Evolutionary conservation across 352 stramenopile genomes (phyloP).

Genomic region (Peronospora belbahrii): DNA sequence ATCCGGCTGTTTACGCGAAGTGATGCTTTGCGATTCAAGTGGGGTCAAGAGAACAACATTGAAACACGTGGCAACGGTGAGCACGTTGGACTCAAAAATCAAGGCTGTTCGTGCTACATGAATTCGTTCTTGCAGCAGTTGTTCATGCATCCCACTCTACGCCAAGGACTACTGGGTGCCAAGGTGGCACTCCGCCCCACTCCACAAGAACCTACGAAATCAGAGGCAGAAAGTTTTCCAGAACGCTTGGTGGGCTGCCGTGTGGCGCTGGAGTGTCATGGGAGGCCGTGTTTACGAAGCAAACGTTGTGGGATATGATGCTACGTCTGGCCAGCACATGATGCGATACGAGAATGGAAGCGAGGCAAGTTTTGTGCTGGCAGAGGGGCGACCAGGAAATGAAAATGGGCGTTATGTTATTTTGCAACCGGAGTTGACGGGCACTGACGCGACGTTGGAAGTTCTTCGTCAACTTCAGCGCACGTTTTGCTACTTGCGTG

Average conservation of each 20-base stretch:
- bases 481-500: constrained; percentile 84
- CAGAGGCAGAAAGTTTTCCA: constrained; percentile 82
- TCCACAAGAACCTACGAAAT: constrained; percentile 73
- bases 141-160: constrained; percentile 85
- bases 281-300: constrained; percentile 91
- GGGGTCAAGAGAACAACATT: constrained; percentile 79
- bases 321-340: constrained; percentile 60
- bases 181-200: constrained; percentile 49
- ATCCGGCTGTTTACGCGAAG: constrained; percentile 53
- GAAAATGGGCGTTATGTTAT: constrained; percentile 93
- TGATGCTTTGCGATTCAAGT: constrained; percentile 59
- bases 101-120: constrained; percentile 99
- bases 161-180: constrained; percentile 67
- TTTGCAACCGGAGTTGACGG: constrained; percentile 65
- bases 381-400: constrained; percentile 90
- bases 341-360: constrained; percentile 87
- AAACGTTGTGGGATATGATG: constrained; percentile 85
- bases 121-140: constrained; percentile 98
- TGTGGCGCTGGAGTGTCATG: constrained; percentile 91
- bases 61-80: constrained; percentile 75
- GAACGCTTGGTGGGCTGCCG: constrained; percentile 63
- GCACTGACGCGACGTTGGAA: constrained; percentile 78
- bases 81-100: constrained; percentile 95
- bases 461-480: constrained; percentile 84
- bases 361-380: constrained; percentile 81